phyloP scores from a whole-genome alignment of 2,329 filamentous ascomycete genomes.

The Fonsecaea pedrosoi region DNA sequence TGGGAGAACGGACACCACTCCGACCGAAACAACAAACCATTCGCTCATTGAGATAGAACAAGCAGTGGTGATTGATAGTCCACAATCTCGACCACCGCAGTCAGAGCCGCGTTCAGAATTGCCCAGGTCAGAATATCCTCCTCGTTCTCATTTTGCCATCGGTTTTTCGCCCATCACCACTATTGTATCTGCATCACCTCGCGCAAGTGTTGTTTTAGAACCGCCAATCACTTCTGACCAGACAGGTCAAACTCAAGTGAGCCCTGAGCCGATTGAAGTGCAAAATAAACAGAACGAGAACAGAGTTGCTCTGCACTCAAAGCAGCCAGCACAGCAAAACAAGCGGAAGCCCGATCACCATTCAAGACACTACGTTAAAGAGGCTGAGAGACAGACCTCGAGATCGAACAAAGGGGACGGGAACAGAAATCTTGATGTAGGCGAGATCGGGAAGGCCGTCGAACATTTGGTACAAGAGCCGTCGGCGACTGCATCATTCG shows the following conservation, averaged over 20 bases:
- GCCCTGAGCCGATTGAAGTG: neutral
- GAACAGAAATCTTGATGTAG: neutral
- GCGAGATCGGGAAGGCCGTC: neutral
- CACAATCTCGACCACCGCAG: conserved; percentile 7
- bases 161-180: conserved; percentile 38
- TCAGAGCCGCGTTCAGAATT: conserved; percentile 14
- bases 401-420: neutral
- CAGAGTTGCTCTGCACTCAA: neutral
- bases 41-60: neutral
- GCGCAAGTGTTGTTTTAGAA: conserved; percentile 27
- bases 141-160: conserved; percentile 16
- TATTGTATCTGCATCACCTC: conserved; percentile 32
- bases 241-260: neutral
- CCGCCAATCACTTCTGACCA: neutral
- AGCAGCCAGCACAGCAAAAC: neutral
- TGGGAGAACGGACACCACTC: neutral
- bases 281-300: conserved; percentile 5
- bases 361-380: neutral
- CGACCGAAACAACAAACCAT: conserved; percentile 1
- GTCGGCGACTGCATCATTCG: neutral
- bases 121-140: conserved; percentile 10
- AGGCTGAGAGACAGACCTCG: neutral
- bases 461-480: neutral
- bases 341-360: neutral
- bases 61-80: neutral